Percentiles rank a stretch among this genome's conserved stretches.
These are phyloP conservation scores for Cryphonectria nitschkei DNA, from an alignment of 2,329 filamentous ascomycete species.

Conservation along the genomic window DNA sequence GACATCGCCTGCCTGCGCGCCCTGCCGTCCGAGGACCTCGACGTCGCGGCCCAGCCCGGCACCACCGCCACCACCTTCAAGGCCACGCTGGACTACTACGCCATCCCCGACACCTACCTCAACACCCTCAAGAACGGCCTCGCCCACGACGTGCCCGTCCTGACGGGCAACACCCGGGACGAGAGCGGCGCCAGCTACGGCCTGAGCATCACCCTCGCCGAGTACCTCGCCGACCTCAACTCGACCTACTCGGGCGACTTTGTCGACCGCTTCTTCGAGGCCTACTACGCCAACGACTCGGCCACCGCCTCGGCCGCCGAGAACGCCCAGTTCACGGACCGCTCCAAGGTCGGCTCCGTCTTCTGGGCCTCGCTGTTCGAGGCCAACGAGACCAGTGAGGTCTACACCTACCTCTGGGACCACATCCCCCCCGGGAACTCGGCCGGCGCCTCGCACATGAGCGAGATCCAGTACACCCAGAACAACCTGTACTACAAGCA, in stretches of 20 bases:
- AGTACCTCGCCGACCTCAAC: conserved; percentile 32
- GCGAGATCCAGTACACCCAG: conserved; percentile 44
- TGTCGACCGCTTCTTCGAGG: conserved; percentile 26
- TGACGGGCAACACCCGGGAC: conserved; percentile 39
- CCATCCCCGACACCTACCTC: conserved; percentile 35
- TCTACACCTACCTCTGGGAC: conserved; percentile 19
- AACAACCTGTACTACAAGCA: conserved; percentile 39
- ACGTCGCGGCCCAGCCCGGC: conserved; percentile 24
- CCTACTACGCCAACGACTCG: conserved; percentile 33
- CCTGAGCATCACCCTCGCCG: conserved; percentile 32
- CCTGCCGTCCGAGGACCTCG: conserved; percentile 24
- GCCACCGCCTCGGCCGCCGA: conserved; percentile 30
- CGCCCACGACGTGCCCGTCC: conserved; percentile 36
- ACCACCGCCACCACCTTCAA: conserved; percentile 21
- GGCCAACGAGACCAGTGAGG: not conserved
- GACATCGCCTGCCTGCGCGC: conserved; percentile 31
- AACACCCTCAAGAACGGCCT: conserved; percentile 33
- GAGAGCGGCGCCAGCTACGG: conserved; percentile 35
- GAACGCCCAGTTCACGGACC: conserved; percentile 34
- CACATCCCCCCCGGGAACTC: conserved; percentile 41
- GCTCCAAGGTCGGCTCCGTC: conserved; percentile 35
- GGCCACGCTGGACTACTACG: conserved; percentile 28
- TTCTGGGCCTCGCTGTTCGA: conserved; percentile 30
- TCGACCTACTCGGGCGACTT: conserved; percentile 31
- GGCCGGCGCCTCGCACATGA: conserved; percentile 42